Base-by-base conservation (phyloP, 768 basidiomycete genomes). In the button mushroom (Agaricus bisporus) region DNA sequence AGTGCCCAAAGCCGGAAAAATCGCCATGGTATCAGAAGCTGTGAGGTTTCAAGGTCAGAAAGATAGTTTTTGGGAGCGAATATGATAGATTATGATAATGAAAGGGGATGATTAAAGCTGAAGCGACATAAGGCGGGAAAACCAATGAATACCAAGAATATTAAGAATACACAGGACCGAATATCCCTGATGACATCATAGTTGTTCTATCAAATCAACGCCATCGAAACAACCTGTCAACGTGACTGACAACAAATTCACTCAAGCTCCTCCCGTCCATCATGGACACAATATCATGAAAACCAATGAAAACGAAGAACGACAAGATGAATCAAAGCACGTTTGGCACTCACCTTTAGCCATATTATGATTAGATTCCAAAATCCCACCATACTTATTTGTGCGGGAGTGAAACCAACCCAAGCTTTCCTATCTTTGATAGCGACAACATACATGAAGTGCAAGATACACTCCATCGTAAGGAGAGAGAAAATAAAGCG, bases 301-400 rank as follows among this genome's bases (percentile, higher is more conserved):
- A 37, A 29, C 2, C n/a, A 39, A n/a, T 28, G 22, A n/a, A 41
- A 53, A 46, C 22, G 37, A 54, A 46, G 29, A 9, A 17, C 14
- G 11, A 48, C 20, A 32, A 25, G 11, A n/a, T 5, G 28, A 25
- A 45, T 12, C 12, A 39, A 17, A 12, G 38, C 1, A 39, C 12
- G 3, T 39, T 32, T 32, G 20, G 42, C 42, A 59, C 76, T 14
- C 60, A 92, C 95, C 81, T 98, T 98, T 1, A 98, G 73, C 97
- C 95, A 98, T 1, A 98, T 90, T 29, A 98, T 75, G 25, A 95
- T 88, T 44, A 98, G 76, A 64, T 95, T 98, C 95, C 95, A 98
- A 63, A 97, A 95, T 0, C 95, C 94, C 43, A 98, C 82, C 88
- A 97, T 88, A 60, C 83, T 83, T 17, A 98, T 77, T 64, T 98